A percentile compares a stretch with the other conserved stretches of the same genome.
These are phyloP conservation scores for Elaphomyces granulatus DNA, from an alignment of 495 filamentous ascomycete genomes.

Conservation along the genomic window DNA sequence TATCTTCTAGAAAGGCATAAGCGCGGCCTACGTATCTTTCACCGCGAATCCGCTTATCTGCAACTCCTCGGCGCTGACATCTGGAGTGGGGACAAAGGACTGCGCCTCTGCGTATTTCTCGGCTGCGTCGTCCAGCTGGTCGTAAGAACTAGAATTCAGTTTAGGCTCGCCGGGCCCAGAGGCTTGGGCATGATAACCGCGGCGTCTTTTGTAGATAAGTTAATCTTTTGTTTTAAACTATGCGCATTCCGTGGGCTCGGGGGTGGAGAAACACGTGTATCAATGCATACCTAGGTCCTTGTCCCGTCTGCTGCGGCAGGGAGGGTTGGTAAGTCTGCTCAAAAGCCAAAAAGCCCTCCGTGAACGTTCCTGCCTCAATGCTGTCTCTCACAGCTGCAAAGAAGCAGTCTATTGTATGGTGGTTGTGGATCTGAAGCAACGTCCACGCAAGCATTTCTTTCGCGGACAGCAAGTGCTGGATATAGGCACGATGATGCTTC, in stretches of 20 bases:
- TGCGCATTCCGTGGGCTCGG: neutral
- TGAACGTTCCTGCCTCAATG: conserved; percentile 48
- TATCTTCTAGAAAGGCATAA: no score
- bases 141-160: conserved; percentile 56
- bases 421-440: conserved; percentile 82
- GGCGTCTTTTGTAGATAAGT: conserved; percentile 34
- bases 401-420: conserved; percentile 54
- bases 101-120: conserved; percentile 37
- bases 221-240: conserved; percentile 1
- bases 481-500: conserved; percentile 69
- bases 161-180: conserved; percentile 46
- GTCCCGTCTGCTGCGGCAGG: conserved; percentile 57
- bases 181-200: conserved; percentile 73
- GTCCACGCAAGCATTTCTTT: conserved; percentile 97
- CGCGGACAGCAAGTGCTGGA: conserved; percentile 72
- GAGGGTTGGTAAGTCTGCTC: conserved; percentile 44
- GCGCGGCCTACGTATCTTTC: conserved; percentile 22
- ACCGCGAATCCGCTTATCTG: conserved; percentile 48
- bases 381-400: conserved; percentile 54
- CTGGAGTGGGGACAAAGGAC: conserved; percentile 33
- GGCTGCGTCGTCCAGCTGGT: conserved; percentile 34
- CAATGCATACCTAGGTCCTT: conserved; percentile 53
- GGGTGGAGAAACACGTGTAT: no score
- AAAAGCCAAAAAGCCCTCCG: conserved; percentile 43
- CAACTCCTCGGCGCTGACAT: conserved; percentile 38